Base-by-base conservation (phyloP, 2,329 filamentous ascomycete species). In the Raffaelea deltoideospora region DNA sequence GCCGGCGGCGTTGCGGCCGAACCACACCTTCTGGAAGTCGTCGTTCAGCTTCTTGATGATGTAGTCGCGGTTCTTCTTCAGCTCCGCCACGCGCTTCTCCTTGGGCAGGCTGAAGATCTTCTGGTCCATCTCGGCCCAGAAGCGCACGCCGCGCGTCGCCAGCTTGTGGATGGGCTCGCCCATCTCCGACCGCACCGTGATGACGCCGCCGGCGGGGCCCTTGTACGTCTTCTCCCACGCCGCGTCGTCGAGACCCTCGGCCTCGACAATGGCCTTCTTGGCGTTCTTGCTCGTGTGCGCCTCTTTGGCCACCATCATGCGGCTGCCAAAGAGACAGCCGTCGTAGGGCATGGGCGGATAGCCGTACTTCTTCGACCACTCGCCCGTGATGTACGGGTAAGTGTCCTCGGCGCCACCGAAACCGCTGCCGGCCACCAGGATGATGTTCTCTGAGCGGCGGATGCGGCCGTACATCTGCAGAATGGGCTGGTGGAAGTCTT, bases 141-240 rank as follows among this genome's bases (percentile, higher is more conserved):
- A 94, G 37, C 75, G 67, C 33, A 98, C 87, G 71, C 90, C 90
- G 41, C 92, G 81, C 34, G 90, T 98, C 14, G 90, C 92, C 41
- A 98, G 74, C 66, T 98, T 98, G 67, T 98, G 90, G 43, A 98
- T 98, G 6, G 90, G 92, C 67, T 98, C 90, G 32, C 90, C 92
- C 92, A 98, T 98, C 62, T 98, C 90, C 1, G 90, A 98, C 45
- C 86, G 76, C 34, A 98, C 90, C 21, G 90, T 98, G 50, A 98
- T 88, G 44, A 98, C 76, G 55, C 90, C 90, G 50, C 90, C 90
- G 39, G 87, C 81, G 20, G 86, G 70, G 15, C 83, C 84, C 63
- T 88, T 85, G 66, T 94, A 94, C 5, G 85, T 92, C 61, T 87
- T 78, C 60, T 94, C 86, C 87, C 87, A 95, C 47, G 88, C 70